These are phyloP conservation scores for Potentilla sterilis DNA, from an alignment of 306 rosid genomes.

Conservation along the genomic window DNA sequence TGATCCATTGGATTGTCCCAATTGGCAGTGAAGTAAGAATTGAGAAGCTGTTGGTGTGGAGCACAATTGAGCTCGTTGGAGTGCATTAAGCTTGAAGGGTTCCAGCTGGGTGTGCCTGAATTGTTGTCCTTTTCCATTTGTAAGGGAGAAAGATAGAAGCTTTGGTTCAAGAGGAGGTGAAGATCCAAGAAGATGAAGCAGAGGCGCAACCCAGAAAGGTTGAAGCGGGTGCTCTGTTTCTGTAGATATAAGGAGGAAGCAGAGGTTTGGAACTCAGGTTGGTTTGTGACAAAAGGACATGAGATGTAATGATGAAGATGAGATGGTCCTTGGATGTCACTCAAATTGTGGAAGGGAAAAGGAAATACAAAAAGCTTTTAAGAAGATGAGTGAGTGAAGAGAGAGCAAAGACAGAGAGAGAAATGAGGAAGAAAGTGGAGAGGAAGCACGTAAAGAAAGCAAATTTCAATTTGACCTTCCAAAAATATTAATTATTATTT, in stretches of 20 bases:
- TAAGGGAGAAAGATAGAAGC: background rate
- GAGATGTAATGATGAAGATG: slow-evolving; percentile 26
- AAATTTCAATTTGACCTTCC: slow-evolving; percentile 45
- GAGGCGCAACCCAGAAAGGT: slow-evolving; percentile 18
- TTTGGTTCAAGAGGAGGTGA: slow-evolving; percentile 2
- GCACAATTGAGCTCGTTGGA: slow-evolving; percentile 38
- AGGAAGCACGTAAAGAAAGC: slow-evolving; percentile 30
- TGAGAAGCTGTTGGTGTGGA: slow-evolving; percentile 20
- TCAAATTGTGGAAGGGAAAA: slow-evolving; percentile 14
- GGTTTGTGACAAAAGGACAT: slow-evolving; percentile 15
- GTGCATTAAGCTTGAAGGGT: slow-evolving; percentile 33
- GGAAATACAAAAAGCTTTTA: slow-evolving; percentile 1
- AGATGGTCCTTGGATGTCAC: slow-evolving; percentile 33
- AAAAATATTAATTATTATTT: background rate
- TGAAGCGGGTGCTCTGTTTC: slow-evolving; percentile 4
- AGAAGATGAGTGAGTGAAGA: slow-evolving; percentile 17
- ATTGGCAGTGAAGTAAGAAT: slow-evolving; percentile 34
- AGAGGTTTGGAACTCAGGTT: slow-evolving; percentile 10
- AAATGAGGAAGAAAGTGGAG: slow-evolving; percentile 24
- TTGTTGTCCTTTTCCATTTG: slow-evolving; percentile 16
- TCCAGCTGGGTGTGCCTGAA: slow-evolving; percentile 27
- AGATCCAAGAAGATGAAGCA: slow-evolving; percentile 19
- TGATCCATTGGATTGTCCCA: slow-evolving; percentile 56
- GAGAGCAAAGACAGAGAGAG: slow-evolving; percentile 13
- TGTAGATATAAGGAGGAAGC: slow-evolving; percentile 17